Evolutionary conservation across 78 protist species (phyloP).

Genomic region (Dictyostelium purpureum): DNA sequence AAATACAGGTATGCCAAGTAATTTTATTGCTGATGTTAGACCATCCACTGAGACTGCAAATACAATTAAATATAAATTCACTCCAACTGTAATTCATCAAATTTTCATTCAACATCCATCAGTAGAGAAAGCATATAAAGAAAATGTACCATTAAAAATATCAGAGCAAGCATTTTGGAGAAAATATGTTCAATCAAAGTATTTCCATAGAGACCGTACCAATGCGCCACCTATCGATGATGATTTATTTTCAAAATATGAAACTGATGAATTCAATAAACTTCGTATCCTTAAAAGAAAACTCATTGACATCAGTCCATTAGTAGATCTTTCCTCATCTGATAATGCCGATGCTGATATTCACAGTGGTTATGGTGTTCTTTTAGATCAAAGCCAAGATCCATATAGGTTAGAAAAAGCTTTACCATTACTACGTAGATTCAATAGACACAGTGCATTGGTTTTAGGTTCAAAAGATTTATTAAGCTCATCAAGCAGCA

Average conservation of each 20-base stretch:
- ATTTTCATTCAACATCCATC: slow-evolving; percentile 75
- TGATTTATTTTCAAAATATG: slow-evolving; percentile 71
- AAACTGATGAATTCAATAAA: slow-evolving; percentile 25
- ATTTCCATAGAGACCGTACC: slow-evolving; percentile 46
- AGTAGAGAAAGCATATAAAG: slow-evolving; percentile 61
- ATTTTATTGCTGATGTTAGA: slow-evolving; percentile 34
- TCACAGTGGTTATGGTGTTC: slow-evolving; percentile 50
- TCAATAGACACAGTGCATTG: slow-evolving; percentile 64
- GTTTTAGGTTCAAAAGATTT: slow-evolving; percentile 70
- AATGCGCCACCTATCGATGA: slow-evolving; percentile 41
- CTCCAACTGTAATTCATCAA: slow-evolving; percentile 59
- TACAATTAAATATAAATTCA: slow-evolving; percentile 13
- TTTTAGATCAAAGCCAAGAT: slow-evolving; percentile 16
- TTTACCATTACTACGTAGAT: slow-evolving; percentile 46
- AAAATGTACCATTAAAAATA: slow-evolving; percentile 47
- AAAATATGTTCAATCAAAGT: slow-evolving; percentile 46
- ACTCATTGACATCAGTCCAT: slow-evolving; percentile 48
- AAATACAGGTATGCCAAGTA: slow-evolving; percentile 57
- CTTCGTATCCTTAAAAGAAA: slow-evolving; percentile 34
- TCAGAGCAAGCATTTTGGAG: slow-evolving; percentile 63
- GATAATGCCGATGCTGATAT: slow-evolving; percentile 5
- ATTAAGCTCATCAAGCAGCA: background rate
- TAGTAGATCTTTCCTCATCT: slow-evolving; percentile 31
- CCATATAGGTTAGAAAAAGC: slow-evolving; percentile 53
- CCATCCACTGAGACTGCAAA: slow-evolving; percentile 33